Evolutionary conservation across 139 green algal genomes (phyloP), one percentile per base, ranked within the genome.

Genomic region (Spirogloea muscicola): DNA sequence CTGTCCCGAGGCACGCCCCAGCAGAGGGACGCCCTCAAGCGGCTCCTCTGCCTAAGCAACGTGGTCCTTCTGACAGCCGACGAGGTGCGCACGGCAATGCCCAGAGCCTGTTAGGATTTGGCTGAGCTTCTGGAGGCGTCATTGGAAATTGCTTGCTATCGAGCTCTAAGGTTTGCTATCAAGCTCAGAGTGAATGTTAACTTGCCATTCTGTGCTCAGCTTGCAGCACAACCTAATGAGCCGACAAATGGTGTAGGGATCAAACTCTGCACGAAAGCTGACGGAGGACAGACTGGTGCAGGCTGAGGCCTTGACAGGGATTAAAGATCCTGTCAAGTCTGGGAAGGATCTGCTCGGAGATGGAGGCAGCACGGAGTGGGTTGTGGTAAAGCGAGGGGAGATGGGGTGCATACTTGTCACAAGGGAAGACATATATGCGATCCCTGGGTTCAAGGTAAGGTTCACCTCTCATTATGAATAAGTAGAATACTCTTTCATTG

Each of bases 51-150:
- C 16, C 69, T 63, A 29, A 79, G 71, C 46, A 81, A 91, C 33
- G 88, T 96, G 7, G 80, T 97, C 40, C 86, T 96, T 0, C 88
- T 96, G 80, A 98, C 93, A 2, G 29, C 34, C 10, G 77, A 84
- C 18, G 77, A 84, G 46, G 68, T 76, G 42, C 25, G 43, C 39
- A 27, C 5, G 59, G 21, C 16, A 41, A 10, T 10, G 55, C 16
- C 55, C 10, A 42, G 10, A 13, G 10, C 43, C 43, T 51, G 13
- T 13, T 51, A 10, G 10, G 10, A 10, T 13, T 51, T 51, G 43
- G 10, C 43, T 51, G 43, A 51, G 43, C 43, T 51, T 10, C 43
- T 51, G 13, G 43, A 25, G 43, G 10, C 43, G 10, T 51, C 43
- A 10, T 51, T 10, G 10, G 10, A 10, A 10, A 10, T 51, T 51